These are phyloP conservation scores for Trypethelium eluteriae DNA, from an alignment of 495 filamentous ascomycete genomes.

Conservation along the genomic window DNA sequence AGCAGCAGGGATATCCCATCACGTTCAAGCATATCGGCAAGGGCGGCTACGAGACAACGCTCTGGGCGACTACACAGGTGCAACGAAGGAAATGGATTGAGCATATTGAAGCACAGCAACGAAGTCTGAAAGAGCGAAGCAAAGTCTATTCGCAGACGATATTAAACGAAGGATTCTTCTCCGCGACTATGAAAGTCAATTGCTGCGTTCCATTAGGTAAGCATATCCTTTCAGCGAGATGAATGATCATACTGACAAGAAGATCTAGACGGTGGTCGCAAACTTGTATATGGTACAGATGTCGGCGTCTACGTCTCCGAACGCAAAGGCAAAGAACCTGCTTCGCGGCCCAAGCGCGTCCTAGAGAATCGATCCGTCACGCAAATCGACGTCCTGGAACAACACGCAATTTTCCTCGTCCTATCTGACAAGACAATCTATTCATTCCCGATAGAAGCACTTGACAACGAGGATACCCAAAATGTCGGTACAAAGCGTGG, in stretches of 20 bases:
- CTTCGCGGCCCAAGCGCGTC: constrained; percentile 66
- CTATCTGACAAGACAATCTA: constrained; percentile 83
- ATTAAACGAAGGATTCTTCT: constrained; percentile 80
- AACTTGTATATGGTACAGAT: constrained; percentile 89
- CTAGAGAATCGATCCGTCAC: constrained; percentile 83
- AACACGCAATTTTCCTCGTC: constrained; percentile 86
- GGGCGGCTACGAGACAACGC: constrained; percentile 85
- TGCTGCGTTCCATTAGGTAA: constrained; percentile 83
- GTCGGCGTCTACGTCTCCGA: constrained; percentile 87
- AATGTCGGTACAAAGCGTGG: constrained; percentile 64
- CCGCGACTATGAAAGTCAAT: constrained; percentile 72
- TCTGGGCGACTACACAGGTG: constrained; percentile 74
- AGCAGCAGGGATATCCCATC: constrained; percentile 81
- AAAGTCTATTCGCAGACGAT: constrained; percentile 90
- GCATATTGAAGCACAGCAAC: constrained; percentile 83
- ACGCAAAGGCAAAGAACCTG: constrained; percentile 75
- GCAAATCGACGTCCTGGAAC: constrained; percentile 91
- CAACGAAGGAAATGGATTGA: constrained; percentile 92
- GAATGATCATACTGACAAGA: constrained; percentile 33
- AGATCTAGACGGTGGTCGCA: constrained; percentile 75
- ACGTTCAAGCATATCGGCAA: constrained; percentile 98
- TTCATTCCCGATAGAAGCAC: constrained; percentile 77
- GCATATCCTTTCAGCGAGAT: constrained; percentile 20
- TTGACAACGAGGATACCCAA: constrained; percentile 68
- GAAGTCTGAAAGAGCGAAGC: constrained; percentile 71